These are phyloP conservation scores for Fusarium goolgardi DNA, from an alignment of 2,329 filamentous ascomycete species.

Conservation along the genomic window DNA sequence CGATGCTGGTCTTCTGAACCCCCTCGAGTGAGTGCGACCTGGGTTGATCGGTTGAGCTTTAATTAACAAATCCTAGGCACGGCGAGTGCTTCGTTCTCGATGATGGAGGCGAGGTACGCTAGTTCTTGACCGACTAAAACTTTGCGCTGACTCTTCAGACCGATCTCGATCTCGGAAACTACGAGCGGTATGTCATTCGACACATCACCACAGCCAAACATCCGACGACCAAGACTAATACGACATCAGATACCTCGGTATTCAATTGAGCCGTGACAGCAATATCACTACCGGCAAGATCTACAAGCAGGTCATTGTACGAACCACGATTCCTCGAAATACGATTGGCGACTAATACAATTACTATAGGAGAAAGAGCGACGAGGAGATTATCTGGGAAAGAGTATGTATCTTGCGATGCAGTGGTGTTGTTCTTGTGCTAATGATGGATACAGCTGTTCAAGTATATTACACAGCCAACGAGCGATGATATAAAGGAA, in stretches of 20 bases:
- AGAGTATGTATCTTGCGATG: constrained; percentile 17
- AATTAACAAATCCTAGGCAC: constrained; percentile 64
- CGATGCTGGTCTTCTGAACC: constrained; percentile 49
- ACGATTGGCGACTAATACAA: neutral
- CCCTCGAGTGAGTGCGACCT: constrained; percentile 48
- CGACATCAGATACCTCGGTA: constrained; percentile 72
- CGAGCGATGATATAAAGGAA: neutral
- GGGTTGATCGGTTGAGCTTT: neutral
- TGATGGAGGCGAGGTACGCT: constrained; percentile 61
- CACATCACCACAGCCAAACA: neutral
- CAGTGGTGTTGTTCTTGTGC: neutral
- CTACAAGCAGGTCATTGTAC: constrained; percentile 86
- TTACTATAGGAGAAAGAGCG: constrained; percentile 66
- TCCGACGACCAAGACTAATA: neutral
- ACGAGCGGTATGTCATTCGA: constrained; percentile 56
- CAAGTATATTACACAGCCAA: constrained; percentile 13
- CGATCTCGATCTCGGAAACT: constrained; percentile 69
- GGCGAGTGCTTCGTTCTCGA: constrained; percentile 91
- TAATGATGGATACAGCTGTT: constrained; percentile 21
- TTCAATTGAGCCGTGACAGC: constrained; percentile 84
- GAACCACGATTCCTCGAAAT: constrained; percentile 37
- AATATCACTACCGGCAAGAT: constrained; percentile 99
- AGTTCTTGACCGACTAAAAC: neutral
- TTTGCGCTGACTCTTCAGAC: constrained; percentile 47
- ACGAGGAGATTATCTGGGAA: constrained; percentile 61